Conservation (phyloP, 129 eudicot species). For the Artemisia argyi region DNA sequence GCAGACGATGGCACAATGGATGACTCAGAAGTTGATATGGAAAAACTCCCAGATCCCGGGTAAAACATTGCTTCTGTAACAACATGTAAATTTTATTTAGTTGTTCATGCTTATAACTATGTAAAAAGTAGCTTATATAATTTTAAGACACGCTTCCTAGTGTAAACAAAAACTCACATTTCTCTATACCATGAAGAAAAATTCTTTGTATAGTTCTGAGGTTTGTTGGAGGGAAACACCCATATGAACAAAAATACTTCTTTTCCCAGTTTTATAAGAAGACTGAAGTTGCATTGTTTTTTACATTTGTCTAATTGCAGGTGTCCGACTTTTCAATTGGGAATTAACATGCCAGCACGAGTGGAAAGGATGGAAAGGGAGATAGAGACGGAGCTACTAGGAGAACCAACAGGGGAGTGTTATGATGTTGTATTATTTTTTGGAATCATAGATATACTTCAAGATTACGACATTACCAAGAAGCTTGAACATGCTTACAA, state of each 20-base stretch:
- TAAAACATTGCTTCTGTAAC: constrained; percentile 31
- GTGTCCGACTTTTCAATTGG: constrained; percentile 38
- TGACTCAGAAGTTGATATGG: constrained; percentile 45
- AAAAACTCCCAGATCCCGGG: constrained; percentile 77
- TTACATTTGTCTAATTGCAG: constrained; percentile 35
- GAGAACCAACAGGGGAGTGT: constrained; percentile 83
- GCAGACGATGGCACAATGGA: constrained; percentile 50
- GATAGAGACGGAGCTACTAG: constrained; percentile 60
- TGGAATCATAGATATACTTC: constrained; percentile 94
- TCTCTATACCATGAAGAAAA: no score
- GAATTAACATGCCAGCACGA: constrained; percentile 84
- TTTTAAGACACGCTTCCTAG: no score
- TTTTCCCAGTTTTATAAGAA: background rate
- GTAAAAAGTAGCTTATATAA: no score
- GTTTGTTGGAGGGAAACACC: background rate
- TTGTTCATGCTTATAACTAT: no score
- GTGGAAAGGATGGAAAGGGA: constrained; percentile 71
- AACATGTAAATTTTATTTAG: background rate
- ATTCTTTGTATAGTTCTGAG: no score
- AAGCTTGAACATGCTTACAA: constrained; percentile 96
- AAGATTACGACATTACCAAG: constrained; percentile 90
- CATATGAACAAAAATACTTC: background rate
- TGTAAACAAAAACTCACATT: no score
- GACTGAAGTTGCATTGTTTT: background rate
- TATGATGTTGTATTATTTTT: constrained; percentile 86